A percentile compares a stretch with the other conserved stretches of the same genome.
Evolutionary conservation across 2,329 filamentous ascomycete species (phyloP).

Genomic region (Diaporthe sp.): DNA sequence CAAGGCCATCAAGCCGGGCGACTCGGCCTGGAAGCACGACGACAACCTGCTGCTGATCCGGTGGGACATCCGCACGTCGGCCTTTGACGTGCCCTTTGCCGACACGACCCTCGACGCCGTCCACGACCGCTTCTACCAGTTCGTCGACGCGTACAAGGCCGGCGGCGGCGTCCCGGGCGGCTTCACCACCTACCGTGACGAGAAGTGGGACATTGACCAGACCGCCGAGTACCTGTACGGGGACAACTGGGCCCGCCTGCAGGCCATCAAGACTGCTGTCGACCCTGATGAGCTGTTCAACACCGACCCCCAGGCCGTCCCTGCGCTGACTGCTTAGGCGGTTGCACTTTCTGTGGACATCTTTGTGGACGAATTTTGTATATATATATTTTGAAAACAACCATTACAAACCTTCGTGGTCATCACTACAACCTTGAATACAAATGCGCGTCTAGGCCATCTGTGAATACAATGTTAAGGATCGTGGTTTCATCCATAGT

Average conservation of each 20-base stretch:
- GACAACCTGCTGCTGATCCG: conserved; percentile 36
- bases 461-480: too few species aligned
- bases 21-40: conserved; percentile 37
- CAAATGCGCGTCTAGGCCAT: fast-evolving
- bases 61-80: conserved; percentile 28
- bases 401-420: background rate
- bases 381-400: background rate
- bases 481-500: background rate
- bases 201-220: conserved; percentile 31
- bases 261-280: conserved; percentile 23
- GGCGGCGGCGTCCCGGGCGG: background rate
- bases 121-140: conserved; percentile 19
- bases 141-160: conserved; percentile 29
- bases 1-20: conserved; percentile 12
- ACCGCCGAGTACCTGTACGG: conserved; percentile 32
- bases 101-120: conserved; percentile 23
- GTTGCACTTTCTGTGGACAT: background rate
- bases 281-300: conserved; percentile 35
- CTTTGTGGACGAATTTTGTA: background rate
- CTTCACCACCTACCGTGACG: conserved; percentile 36
- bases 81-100: conserved; percentile 23
- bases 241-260: conserved; percentile 26
- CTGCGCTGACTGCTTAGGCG: conserved; percentile 8
- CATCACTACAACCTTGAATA: background rate
- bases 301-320: conserved; percentile 35